These are phyloP conservation scores for Detonula confervacea DNA, from an alignment of 352 stramenopile genomes.

Conservation along the genomic window DNA sequence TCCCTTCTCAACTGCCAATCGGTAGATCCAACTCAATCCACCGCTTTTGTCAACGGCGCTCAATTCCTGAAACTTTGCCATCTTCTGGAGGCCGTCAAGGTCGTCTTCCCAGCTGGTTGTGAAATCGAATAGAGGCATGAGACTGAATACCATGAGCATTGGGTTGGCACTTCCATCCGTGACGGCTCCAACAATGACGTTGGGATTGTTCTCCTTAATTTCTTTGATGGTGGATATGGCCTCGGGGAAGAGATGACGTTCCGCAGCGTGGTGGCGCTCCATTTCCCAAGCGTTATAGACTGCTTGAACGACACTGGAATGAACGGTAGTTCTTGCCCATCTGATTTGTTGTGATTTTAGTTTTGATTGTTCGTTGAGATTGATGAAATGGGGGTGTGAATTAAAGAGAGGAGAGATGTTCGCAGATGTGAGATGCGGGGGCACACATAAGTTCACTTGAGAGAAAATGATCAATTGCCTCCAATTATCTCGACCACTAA, in stretches of 20 bases:
- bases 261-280: constrained; percentile 82
- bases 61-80: constrained; percentile 79
- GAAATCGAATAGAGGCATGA: constrained; percentile 84
- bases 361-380: constrained; percentile 4
- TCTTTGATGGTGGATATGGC: constrained; percentile 75
- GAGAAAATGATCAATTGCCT: no score
- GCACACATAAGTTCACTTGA: no score
- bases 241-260: constrained; percentile 81
- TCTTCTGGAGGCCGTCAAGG: constrained; percentile 55
- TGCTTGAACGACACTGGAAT: constrained; percentile 70
- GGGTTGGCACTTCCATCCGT: constrained; percentile 85
- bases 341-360: constrained; percentile 27
- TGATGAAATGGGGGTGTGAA: constrained; percentile 25
- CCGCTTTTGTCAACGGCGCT: constrained; percentile 65
- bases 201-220: constrained; percentile 80
- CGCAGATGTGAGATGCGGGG: no score
- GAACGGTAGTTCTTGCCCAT: constrained; percentile 76
- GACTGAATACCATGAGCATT: constrained; percentile 83
- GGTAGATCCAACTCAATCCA: constrained; percentile 81
- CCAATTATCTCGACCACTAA: no score
- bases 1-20: constrained; percentile 74
- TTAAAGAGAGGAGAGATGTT: no score
- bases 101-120: constrained; percentile 85
- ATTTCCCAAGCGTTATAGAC: constrained; percentile 85
- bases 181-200: constrained; percentile 84